Evolutionary conservation across 129 eudicot species (phyloP).

Genomic region (Arctium lappa): DNA sequence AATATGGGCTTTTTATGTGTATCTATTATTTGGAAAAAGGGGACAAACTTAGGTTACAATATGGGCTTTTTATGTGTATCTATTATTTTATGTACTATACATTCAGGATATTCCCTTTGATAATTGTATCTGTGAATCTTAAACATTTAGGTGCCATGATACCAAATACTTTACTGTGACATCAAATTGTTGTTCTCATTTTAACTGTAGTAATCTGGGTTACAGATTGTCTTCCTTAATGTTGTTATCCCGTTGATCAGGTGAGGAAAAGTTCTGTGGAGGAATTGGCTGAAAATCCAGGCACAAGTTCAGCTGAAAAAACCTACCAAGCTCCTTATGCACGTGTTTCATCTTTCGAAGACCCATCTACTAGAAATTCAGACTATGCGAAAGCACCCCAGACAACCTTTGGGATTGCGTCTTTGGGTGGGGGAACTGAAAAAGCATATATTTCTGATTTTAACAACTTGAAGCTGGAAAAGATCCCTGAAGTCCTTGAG

Average conservation of each 20-base stretch:
- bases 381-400: conserved; percentile 64
- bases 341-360: conserved; percentile 72
- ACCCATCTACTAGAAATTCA: conserved; percentile 56
- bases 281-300: conserved; percentile 35
- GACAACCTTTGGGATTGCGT: conserved; percentile 17
- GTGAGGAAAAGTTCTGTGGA: conserved; percentile 27
- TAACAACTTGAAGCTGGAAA: conserved; percentile 38
- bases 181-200: background rate
- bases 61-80: too few species aligned
- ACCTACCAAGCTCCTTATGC: conserved; percentile 66
- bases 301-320: conserved; percentile 23
- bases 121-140: background rate
- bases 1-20: too few species aligned
- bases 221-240: background rate
- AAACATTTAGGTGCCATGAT: background rate
- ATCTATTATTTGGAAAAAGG: background rate
- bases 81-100: too few species aligned
- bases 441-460: conserved; percentile 41
- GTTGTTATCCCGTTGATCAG: conserved; percentile 29
- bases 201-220: background rate
- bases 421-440: conserved; percentile 32
- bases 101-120: background rate
- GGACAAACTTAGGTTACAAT: too few species aligned
- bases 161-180: background rate
- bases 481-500: conserved; percentile 49